A percentile compares a stretch with the other conserved stretches of the same genome.
phyloP scores from a whole-genome alignment of 1,284 basidiomycete genomes.

The Heterobasidion parviporum region DNA sequence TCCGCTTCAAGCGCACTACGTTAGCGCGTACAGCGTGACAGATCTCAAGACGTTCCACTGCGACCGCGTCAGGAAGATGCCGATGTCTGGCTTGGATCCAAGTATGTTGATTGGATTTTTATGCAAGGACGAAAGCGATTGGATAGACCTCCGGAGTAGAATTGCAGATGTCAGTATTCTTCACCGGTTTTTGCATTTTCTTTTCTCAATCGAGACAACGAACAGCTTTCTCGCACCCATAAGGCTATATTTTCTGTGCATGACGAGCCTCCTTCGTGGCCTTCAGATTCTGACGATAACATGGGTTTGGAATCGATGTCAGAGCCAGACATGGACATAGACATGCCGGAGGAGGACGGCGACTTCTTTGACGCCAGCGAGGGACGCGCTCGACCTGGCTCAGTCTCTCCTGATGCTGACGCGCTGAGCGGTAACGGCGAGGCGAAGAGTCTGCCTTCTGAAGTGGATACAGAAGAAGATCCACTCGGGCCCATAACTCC shows the following conservation, averaged over 20 bases:
- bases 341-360: slow-evolving; percentile 27
- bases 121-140: slow-evolving; percentile 75
- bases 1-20: slow-evolving; percentile 48
- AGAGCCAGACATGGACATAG: slow-evolving; percentile 58
- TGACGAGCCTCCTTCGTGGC: slow-evolving; percentile 82
- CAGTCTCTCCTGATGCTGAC: background rate
- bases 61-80: slow-evolving; percentile 91
- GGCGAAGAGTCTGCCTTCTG: slow-evolving; percentile 27
- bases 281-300: slow-evolving; percentile 62
- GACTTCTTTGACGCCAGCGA: slow-evolving; percentile 35
- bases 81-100: slow-evolving; percentile 84
- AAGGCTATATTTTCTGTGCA: slow-evolving; percentile 77
- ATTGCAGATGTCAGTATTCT: slow-evolving; percentile 50
- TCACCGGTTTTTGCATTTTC: background rate
- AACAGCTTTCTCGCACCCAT: slow-evolving; percentile 47
- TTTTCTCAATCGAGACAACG: background rate
- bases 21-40: slow-evolving; percentile 48
- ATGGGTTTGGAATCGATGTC: slow-evolving; percentile 77
- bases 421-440: slow-evolving; percentile 7
- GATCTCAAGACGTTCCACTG: slow-evolving; percentile 91
- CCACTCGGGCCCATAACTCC: slow-evolving; percentile 59
- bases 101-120: slow-evolving; percentile 96
- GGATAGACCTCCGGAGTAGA: slow-evolving; percentile 73
- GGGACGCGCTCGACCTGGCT: background rate
- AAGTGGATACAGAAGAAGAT: slow-evolving; percentile 61